A percentile compares a stretch with the other conserved stretches of the same genome.
Evolutionary conservation across 2,329 filamentous ascomycete species (phyloP).

Genomic region (Septoria petroselini): DNA sequence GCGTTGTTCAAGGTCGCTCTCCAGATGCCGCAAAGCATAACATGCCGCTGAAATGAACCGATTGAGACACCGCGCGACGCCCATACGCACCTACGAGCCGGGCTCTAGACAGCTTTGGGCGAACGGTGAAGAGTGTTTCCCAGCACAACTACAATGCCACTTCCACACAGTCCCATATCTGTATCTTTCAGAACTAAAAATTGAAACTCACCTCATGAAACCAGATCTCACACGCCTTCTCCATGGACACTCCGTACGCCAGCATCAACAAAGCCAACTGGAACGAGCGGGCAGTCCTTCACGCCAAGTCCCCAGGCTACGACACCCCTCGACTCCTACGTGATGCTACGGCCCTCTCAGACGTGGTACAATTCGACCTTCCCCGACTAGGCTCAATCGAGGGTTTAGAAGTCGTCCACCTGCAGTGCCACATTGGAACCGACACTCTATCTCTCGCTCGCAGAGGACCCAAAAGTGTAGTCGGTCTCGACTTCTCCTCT

Average conservation of each 20-base stretch:
- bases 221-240: no score
- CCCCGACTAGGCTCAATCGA: conserved; percentile 19
- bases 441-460: conserved; percentile 28
- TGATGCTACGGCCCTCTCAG: conserved; percentile 19
- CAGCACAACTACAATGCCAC: no score
- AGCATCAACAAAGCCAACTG: conserved; percentile 25
- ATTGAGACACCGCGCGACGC: no score
- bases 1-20: no score
- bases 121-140: no score
- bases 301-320: conserved; percentile 23
- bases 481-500: conserved; percentile 25
- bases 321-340: conserved; percentile 8
- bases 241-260: conserved; percentile 12
- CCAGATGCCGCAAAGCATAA: no score
- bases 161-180: no score
- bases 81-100: no score
- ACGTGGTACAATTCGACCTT: conserved; percentile 24
- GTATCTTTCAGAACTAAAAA: no score
- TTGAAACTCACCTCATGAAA: no score
- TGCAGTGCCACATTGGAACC: conserved; percentile 30
- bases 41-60: no score
- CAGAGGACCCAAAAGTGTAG: conserved; percentile 22
- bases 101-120: no score
- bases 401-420: conserved; percentile 18
- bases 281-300: conserved; percentile 26